phyloP scores from a whole-genome alignment of 2,329 filamentous ascomycete genomes.

The Exophiala dermatitidis region DNA sequence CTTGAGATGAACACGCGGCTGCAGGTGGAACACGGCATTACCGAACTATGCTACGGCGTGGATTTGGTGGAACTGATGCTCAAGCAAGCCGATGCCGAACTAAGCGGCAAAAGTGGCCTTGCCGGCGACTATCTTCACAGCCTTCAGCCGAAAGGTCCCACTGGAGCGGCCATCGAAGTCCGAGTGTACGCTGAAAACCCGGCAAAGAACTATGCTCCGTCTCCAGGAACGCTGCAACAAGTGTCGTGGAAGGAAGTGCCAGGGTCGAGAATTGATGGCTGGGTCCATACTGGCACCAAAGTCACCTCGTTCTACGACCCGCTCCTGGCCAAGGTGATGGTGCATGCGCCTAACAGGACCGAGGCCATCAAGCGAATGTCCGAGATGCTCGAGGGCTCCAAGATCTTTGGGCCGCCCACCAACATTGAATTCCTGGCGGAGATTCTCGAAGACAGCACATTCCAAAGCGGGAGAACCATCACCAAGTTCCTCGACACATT shows the following conservation, averaged over 20 bases:
- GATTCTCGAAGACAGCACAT: constrained; percentile 44
- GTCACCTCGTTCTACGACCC: constrained; percentile 55
- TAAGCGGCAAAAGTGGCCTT: constrained; percentile 42
- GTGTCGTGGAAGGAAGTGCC: constrained; percentile 48
- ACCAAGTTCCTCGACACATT: constrained; percentile 52
- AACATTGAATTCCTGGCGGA: constrained; percentile 51
- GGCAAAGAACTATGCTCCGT: constrained; percentile 51
- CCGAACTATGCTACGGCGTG: constrained; percentile 49
- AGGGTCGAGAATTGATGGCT: constrained; percentile 54
- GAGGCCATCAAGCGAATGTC: constrained; percentile 42
- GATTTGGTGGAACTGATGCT: constrained; percentile 53
- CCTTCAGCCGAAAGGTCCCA: constrained; percentile 39
- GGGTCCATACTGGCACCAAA: constrained; percentile 52
- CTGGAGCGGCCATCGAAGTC: constrained; percentile 47
- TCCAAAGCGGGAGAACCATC: constrained; percentile 46
- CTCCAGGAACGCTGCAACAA: constrained; percentile 51
- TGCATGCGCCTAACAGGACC: constrained; percentile 39
- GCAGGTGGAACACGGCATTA: constrained; percentile 54
- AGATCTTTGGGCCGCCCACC: constrained; percentile 48
- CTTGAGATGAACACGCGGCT: constrained; percentile 54
- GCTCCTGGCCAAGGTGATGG: constrained; percentile 53
- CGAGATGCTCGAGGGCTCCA: constrained; percentile 39
- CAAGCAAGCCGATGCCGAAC: constrained; percentile 47
- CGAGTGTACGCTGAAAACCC: constrained; percentile 55
- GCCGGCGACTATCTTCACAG: constrained; percentile 36